phyloP scores from a whole-genome alignment of 2,329 filamentous ascomycete genomes.

The Aspergillus arachidicola region DNA sequence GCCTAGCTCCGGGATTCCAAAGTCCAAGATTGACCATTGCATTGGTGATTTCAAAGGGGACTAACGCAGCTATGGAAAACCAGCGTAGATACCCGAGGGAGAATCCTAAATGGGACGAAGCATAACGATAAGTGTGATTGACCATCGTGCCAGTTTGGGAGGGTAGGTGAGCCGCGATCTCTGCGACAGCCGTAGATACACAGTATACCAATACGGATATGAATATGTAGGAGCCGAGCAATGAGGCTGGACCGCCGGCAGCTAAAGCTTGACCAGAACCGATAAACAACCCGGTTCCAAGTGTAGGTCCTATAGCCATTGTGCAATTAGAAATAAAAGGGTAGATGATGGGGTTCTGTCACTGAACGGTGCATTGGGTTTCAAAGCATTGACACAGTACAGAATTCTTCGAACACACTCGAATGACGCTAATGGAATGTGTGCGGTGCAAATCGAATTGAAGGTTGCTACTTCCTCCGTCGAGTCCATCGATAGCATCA shows the following conservation, averaged over 20 bases:
- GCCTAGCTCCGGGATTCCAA: slow-evolving; percentile 51
- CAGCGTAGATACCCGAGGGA: slow-evolving; percentile 47
- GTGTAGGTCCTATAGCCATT: slow-evolving; percentile 61
- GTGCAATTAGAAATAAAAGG: neutral
- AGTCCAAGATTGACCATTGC: slow-evolving; percentile 65
- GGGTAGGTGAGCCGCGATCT: slow-evolving; percentile 42
- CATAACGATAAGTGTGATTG: slow-evolving; percentile 43
- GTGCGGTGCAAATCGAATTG: neutral
- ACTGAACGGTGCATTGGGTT: neutral
- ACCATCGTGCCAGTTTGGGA: slow-evolving; percentile 42
- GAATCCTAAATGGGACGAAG: slow-evolving; percentile 42
- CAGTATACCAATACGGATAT: slow-evolving; percentile 51
- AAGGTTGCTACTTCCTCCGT: neutral
- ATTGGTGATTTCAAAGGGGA: slow-evolving; percentile 65
- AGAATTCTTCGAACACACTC: neutral
- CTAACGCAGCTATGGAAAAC: slow-evolving; percentile 48
- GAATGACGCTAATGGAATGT: neutral
- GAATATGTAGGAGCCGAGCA: slow-evolving; percentile 55
- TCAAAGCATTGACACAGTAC: neutral
- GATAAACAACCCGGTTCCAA: slow-evolving; percentile 59
- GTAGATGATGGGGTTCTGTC: neutral
- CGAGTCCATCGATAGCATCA: neutral
- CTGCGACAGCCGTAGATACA: slow-evolving; percentile 49
- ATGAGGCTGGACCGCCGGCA: slow-evolving; percentile 54
- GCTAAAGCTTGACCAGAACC: slow-evolving; percentile 57